These are phyloP conservation scores for Saccharomyces uvarum DNA, from an alignment of 1,139 yeast species.

Conservation along the genomic window DNA sequence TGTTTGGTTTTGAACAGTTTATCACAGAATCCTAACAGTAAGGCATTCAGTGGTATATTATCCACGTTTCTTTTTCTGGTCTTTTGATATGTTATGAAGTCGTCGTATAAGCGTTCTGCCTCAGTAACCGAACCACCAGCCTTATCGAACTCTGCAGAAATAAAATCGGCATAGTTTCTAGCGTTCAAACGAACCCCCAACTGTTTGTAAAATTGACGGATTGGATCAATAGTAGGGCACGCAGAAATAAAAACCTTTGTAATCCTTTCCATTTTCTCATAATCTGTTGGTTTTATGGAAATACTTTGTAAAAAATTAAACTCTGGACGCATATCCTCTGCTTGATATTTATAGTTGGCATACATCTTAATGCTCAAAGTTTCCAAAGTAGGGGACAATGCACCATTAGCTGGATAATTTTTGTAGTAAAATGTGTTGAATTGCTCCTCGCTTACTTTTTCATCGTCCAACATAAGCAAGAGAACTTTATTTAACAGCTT, in stretches of 20 bases:
- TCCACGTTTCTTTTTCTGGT: slow-evolving; percentile 5
- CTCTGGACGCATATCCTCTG: slow-evolving; percentile 5
- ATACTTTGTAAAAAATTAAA: slow-evolving; percentile 19
- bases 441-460: slow-evolving; percentile 6
- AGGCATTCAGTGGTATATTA: slow-evolving; percentile 7
- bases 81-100: slow-evolving; percentile 10
- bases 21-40: neutral
- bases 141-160: slow-evolving; percentile 22
- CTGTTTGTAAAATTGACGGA: slow-evolving; percentile 19
- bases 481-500: slow-evolving; percentile 19
- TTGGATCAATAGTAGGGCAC: slow-evolving; percentile 17
- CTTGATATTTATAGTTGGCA: slow-evolving; percentile 16
- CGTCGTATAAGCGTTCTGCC: slow-evolving; percentile 24
- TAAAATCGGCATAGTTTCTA: slow-evolving; percentile 17
- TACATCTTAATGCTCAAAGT: slow-evolving; percentile 23
- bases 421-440: slow-evolving; percentile 14
- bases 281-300: slow-evolving; percentile 14
- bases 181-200: slow-evolving; percentile 11
- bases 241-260: slow-evolving; percentile 18
- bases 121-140: slow-evolving; percentile 14
- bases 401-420: slow-evolving; percentile 7
- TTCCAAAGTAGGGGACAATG: slow-evolving; percentile 14
- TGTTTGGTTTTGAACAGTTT: neutral
- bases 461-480: slow-evolving; percentile 12
- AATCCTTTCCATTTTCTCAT: slow-evolving; percentile 12